phyloP scores from a whole-genome alignment of 169 alveolate species.

The Plasmodium gaboni region DNA sequence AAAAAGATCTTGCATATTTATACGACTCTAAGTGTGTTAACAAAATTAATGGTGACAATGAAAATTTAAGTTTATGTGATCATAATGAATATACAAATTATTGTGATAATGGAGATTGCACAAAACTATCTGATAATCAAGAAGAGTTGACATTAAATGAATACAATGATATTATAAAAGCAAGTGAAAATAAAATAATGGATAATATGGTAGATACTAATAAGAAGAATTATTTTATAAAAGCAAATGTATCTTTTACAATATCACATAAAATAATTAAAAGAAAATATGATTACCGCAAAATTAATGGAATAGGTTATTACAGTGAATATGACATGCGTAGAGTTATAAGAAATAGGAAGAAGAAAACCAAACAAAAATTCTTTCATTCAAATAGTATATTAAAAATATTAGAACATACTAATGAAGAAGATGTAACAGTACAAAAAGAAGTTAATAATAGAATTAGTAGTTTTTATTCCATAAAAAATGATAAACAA shows the following conservation, averaged over 20 bases:
- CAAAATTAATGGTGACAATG: neutral
- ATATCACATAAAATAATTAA: slow-evolving; percentile 10
- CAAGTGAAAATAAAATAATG: no score
- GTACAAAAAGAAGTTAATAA: neutral
- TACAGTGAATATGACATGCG: slow-evolving; percentile 48
- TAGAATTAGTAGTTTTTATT: neutral
- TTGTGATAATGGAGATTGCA: no score
- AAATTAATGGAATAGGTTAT: slow-evolving; percentile 20
- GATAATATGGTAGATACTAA: neutral
- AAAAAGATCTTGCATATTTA: slow-evolving; percentile 9
- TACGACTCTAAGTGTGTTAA: neutral
- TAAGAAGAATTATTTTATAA: neutral
- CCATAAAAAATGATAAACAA: slow-evolving; percentile 13
- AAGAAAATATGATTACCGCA: slow-evolving; percentile 8
- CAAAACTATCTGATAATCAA: no score
- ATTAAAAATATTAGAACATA: neutral
- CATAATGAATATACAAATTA: neutral
- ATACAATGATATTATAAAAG: no score
- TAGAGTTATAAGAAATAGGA: slow-evolving; percentile 6
- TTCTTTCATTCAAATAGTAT: slow-evolving; percentile 2
- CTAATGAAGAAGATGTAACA: neutral
- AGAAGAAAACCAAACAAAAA: neutral
- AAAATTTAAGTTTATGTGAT: neutral
- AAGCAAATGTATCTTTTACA: slow-evolving; percentile 25
- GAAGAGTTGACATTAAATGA: no score